Conservation (phyloP, 805 yeast genomes). For the Nakazawaea ambrosiae region DNA sequence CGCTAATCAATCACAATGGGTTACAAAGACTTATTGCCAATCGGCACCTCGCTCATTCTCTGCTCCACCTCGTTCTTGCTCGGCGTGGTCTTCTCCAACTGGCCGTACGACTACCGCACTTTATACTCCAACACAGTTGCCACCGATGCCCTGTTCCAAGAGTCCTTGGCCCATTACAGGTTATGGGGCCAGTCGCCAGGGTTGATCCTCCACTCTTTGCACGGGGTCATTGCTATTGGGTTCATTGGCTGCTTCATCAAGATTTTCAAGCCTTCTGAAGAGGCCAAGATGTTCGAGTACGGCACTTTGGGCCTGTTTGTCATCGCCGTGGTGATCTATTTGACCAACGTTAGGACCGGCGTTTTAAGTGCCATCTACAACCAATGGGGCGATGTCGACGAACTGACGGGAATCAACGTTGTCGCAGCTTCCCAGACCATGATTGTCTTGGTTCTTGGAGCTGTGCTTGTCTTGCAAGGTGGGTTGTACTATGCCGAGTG, state of each 20-base stretch:
- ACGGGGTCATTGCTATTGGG: conserved; percentile 56
- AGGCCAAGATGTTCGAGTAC: conserved; percentile 83
- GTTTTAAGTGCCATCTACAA: conserved; percentile 60
- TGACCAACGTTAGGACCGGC: conserved; percentile 84
- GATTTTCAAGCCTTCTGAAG: conserved; percentile 82
- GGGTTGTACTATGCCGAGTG: conserved; percentile 76
- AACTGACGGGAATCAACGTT: conserved; percentile 79
- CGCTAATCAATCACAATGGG: not conserved
- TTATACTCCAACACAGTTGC: conserved; percentile 37
- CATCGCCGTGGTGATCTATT: conserved; percentile 67
- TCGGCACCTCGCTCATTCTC: conserved; percentile 34
- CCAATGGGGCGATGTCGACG: conserved; percentile 92
- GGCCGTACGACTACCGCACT: conserved; percentile 74
- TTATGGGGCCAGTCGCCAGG: conserved; percentile 63
- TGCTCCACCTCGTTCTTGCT: conserved; percentile 64
- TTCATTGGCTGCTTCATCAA: conserved; percentile 67
- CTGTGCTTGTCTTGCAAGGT: conserved; percentile 78
- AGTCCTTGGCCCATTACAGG: conserved; percentile 67
- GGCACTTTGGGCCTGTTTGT: conserved; percentile 73
- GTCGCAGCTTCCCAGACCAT: conserved; percentile 85
- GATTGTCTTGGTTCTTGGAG: conserved; percentile 61
- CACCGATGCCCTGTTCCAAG: conserved; percentile 45
- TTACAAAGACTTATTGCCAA: conserved; percentile 37
- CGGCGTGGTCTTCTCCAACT: conserved; percentile 72
- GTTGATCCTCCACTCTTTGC: conserved; percentile 54